Base-by-base conservation (phyloP, 495 filamentous ascomycete genomes). In the Penicillium riverlandense region DNA sequence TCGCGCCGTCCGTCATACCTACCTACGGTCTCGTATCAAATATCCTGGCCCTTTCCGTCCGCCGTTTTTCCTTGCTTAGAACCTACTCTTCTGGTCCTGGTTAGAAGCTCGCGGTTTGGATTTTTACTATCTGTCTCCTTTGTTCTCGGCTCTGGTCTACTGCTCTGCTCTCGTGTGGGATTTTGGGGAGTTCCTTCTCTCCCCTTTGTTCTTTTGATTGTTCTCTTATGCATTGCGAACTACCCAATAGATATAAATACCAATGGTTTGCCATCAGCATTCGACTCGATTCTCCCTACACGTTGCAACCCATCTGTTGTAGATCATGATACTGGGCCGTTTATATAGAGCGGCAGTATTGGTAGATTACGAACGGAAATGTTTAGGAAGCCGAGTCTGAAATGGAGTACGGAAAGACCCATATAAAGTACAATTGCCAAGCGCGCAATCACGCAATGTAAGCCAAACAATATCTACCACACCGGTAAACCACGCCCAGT, bases 371-470 rank as follows among this genome's bases (percentile, higher is more conserved):
- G 22, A 22, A 22, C 0, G 22, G 22, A 22, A 22, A 22, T 22
- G 6, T 4, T 34, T 7, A 34, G n/a, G 32, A 34, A 34, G 32
- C 32, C 10, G 9, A 34, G 32, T 34, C 10, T 11, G 32, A 34
- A 34, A 11, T 34, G 32, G 9, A 34, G 32, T 34, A 22, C 22
- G 22, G 22, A 22, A 22, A 22, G 22, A 53, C 47, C 43, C 52
- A 52, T 48, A 58, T 58, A 61, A 58, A 61, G 52, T 61, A 61
- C 57, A 61, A 34, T 38, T 54, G 52, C 53, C 54, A 54, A 58
- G 55, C 55, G 52, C 54, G 52, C 42, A 42, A 47, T 57, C 55
- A 61, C 58, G 57, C 57, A 61, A 58, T 55, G 49, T 61, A 55
- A 49, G 44, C 47, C 47, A 60, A 37, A 47, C 37, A 52, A 58